Base-by-base conservation (phyloP, 805 yeast species). In the Cephaloascus albidus region DNA sequence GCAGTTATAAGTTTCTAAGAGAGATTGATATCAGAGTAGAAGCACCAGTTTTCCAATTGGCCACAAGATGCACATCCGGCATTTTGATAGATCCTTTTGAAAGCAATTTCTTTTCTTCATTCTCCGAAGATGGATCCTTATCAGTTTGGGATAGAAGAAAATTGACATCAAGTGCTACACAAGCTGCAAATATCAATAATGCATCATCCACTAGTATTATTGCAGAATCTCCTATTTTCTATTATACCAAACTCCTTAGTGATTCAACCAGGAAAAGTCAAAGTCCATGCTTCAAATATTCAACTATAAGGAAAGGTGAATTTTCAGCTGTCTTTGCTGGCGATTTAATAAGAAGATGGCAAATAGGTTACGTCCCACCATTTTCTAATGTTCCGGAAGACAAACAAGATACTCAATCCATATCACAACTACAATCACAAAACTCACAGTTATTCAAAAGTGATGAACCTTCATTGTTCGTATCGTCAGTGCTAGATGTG, bases 91-190 rank as follows among this genome's bases (percentile, higher is more conserved):
- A 85, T 52, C 90, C 84, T 3, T 76, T 76, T 51, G 77, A 79
- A 50, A 70, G 70, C 10, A 71, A 75, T 56, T 68, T 74, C 44
- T 85, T 89, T 55, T 76, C 86, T 15, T 79, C 94, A 0, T 75
- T 75, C 45, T 76, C 85, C 38, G 96, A 88, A 48, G 90, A 85
- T 51, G 95, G 96, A 2, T 75, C 93, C 0, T 60, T 88, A 37
- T 81, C 90, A 0, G 67, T 89, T 5, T 89, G 89, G 85, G 95
- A 85, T 54, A 68, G 86, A 45, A 65, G 95, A 46, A 79, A 72
- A 46, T 54, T 85, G 36, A 56, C 67, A 0, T 49, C 57, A 18
- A 55, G 50, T 49, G 50, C 43, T 31, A 33, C 47, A 12, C 42
- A 41, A 3, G 35, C 27, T 31, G 39, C 46, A 3, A 45, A 41